A percentile compares a stretch with the other conserved stretches of the same genome.
These are phyloP conservation scores for Deinandra increscens DNA, from an alignment of 129 eudicot genomes.

Conservation along the genomic window DNA sequence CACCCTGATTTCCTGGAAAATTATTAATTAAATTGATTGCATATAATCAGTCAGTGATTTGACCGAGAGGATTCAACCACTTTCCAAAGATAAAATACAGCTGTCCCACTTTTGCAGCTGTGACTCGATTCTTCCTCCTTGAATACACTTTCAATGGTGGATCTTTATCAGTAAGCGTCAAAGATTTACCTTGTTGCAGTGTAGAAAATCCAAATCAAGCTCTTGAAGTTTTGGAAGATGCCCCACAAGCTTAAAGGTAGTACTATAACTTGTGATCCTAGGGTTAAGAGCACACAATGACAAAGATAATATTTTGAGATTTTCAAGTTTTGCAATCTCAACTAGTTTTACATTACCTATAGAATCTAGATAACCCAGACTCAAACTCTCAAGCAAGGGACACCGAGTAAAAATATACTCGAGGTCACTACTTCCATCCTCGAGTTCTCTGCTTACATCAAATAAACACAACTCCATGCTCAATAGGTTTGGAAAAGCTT, in stretches of 20 bases:
- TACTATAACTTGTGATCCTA: neutral
- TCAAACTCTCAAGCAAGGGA: slow-evolving; percentile 19
- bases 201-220: neutral
- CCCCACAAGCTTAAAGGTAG: neutral
- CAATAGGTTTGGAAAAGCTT: slow-evolving; percentile 19
- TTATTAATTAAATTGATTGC: too few relatives aligned
- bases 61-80: too few relatives aligned
- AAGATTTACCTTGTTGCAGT: too few relatives aligned
- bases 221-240: slow-evolving; percentile 16
- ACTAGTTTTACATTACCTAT: neutral
- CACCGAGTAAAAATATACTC: neutral
- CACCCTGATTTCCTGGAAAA: too few relatives aligned
- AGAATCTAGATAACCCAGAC: neutral
- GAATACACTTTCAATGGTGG: too few relatives aligned
- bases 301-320: slow-evolving; percentile 7
- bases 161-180: neutral
- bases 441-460: too few relatives aligned
- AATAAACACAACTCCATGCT: slow-evolving; percentile 8
- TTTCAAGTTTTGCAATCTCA: slow-evolving; percentile 13
- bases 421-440: neutral
- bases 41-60: too few relatives aligned
- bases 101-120: too few relatives aligned
- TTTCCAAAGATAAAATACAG: too few relatives aligned
- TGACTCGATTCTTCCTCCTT: too few relatives aligned
- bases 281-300: too few relatives aligned